A percentile compares a stretch with the other conserved stretches of the same genome.
These are phyloP conservation scores for Stagonosporopsis tanaceti DNA, from an alignment of 2,329 filamentous ascomycete species.

Conservation along the genomic window DNA sequence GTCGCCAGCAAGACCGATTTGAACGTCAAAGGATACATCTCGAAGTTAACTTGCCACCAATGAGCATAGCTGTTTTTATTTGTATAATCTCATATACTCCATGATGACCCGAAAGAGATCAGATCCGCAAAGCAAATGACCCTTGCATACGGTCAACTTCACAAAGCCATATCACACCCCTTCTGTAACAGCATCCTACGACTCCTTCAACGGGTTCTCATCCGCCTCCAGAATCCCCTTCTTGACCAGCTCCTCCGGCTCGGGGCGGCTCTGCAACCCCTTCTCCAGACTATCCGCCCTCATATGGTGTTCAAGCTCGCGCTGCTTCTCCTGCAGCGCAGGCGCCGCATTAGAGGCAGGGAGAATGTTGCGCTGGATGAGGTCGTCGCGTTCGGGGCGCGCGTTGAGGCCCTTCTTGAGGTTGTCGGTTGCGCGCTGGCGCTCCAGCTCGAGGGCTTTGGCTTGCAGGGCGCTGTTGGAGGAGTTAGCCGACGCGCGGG, in stretches of 20 bases:
- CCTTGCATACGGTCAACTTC: not conserved
- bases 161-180: not conserved
- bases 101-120: not conserved
- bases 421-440: slow-evolving; percentile 68
- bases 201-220: slow-evolving; percentile 45
- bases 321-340: slow-evolving; percentile 79
- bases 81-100: too few relatives aligned
- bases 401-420: slow-evolving; percentile 71
- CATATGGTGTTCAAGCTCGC: slow-evolving; percentile 89
- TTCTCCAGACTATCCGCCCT: slow-evolving; percentile 85
- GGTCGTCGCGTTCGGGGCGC: slow-evolving; percentile 73
- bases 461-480: slow-evolving; percentile 67
- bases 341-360: slow-evolving; percentile 80
- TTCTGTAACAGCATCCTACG: slow-evolving; percentile 10
- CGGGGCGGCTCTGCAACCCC: slow-evolving; percentile 79
- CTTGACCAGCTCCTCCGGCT: slow-evolving; percentile 77
- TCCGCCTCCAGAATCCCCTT: slow-evolving; percentile 74
- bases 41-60: too few relatives aligned
- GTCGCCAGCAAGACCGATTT: too few relatives aligned
- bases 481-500: slow-evolving; percentile 2
- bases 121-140: not conserved
- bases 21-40: too few relatives aligned
- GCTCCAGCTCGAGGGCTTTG: slow-evolving; percentile 68
- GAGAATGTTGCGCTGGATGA: slow-evolving; percentile 89
- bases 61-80: too few relatives aligned